Evolutionary conservation across 805 yeast genomes (phyloP).

Genomic region (Ogataea populi-albae): DNA sequence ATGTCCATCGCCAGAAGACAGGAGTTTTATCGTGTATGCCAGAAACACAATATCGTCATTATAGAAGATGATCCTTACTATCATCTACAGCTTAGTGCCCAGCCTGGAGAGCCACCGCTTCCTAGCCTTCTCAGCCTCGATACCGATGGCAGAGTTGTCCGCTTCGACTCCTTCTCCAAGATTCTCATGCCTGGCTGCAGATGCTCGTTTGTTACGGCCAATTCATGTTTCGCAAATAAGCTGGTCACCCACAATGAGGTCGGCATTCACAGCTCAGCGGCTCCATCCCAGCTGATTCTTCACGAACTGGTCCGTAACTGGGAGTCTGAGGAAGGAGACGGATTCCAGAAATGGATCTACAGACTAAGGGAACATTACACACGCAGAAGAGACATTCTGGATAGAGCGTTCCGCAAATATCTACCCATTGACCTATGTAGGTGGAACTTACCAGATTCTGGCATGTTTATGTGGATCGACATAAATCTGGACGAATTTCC

Average conservation of each 20-base stretch:
- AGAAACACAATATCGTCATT: conserved; percentile 65
- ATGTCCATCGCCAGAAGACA: conserved; percentile 56
- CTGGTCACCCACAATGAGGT: conserved; percentile 62
- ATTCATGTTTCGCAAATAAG: conserved; percentile 50
- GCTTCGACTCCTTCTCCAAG: conserved; percentile 78
- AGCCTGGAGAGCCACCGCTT: conserved; percentile 46
- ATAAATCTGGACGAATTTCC: conserved; percentile 38
- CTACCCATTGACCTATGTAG: conserved; percentile 44
- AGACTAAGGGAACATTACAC: conserved; percentile 61
- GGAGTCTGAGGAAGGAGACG: conserved; percentile 44
- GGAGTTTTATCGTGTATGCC: conserved; percentile 57
- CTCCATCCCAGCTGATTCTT: conserved; percentile 62
- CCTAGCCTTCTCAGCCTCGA: conserved; percentile 71
- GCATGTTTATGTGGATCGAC: conserved; percentile 43
- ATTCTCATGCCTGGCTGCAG: conserved; percentile 76
- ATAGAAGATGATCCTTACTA: conserved; percentile 88
- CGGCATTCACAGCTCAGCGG: conserved; percentile 70
- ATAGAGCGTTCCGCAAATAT: conserved; percentile 46
- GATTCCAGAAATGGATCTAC: conserved; percentile 71
- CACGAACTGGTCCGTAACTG: conserved; percentile 60
- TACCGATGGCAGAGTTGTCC: conserved; percentile 70
- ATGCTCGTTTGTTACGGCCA: conserved; percentile 71
- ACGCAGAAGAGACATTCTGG: conserved; percentile 57
- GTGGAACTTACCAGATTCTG: conserved; percentile 42
- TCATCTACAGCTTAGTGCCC: conserved; percentile 60